Evolutionary conservation across 805 yeast genomes (phyloP), one percentile per base, ranked within the genome.

Genomic region (Komagataella phaffii): DNA sequence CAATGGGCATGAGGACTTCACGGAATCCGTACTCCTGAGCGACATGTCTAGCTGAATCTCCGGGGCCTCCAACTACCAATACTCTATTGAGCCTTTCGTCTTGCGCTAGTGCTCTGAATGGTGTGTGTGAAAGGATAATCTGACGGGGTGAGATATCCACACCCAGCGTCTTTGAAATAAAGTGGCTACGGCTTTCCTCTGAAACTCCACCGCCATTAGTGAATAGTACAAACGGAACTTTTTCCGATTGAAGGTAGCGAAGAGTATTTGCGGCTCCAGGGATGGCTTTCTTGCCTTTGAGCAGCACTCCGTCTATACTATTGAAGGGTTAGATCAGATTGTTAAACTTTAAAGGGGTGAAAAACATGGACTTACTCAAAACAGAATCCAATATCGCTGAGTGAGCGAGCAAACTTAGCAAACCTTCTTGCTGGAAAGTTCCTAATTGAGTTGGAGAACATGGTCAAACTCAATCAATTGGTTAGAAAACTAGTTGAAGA

Each of bases 151-250:
- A 67, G n/a, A 84, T 64, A 1, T 66, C 61, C 6, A 40, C 21
- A 6, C 68, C 73, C 51, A 85, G 64, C 43, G 65, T 65, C 7
- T 68, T 59, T 2, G 80, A 72, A 3, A 87, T 63, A 40, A 73
- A 75, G 2, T 70, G 68, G 2, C 81, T 79, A 47, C 96, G 70
- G n/a, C 71, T 74, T 4, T 59, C 54, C 60, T 89, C 97, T 10
- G 76, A 66, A 36, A 74, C 74, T 2, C 97, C 96, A 6, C 96
- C 96, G 17, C 97, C 96, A 63, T 90, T 89, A 6, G 96, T 89
- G 62, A 90, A 71, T 46, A 90, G 62, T n/a, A 88, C 79, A 68
- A 80, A 90, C 1, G 97, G 96, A 6, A 88, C 70, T 17, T 74
- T 72, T 19, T 73, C 61, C 6, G 72, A 55, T 47, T 81, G 69